These are phyloP conservation scores for Wakefieldia striispora DNA, from an alignment of 768 basidiomycete genomes.

Conservation along the genomic window DNA sequence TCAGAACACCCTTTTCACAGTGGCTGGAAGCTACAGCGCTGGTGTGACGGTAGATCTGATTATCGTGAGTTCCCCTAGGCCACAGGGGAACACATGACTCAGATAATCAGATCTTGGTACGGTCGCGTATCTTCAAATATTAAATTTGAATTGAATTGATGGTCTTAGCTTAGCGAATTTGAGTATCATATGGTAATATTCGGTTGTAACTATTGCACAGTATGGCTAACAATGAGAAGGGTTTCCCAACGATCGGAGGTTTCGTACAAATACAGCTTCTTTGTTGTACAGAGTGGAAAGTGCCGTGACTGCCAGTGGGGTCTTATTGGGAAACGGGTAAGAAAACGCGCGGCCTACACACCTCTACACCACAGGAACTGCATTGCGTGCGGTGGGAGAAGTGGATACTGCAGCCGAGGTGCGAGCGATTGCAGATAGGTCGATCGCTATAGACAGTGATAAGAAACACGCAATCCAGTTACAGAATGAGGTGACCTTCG, in stretches of 20 bases:
- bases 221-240: not conserved
- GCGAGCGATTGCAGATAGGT: conserved; percentile 79
- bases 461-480: not conserved
- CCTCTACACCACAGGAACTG: conserved; percentile 20
- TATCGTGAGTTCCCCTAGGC: no score
- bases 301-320: not conserved
- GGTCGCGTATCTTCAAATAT: no score
- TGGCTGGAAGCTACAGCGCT: no score
- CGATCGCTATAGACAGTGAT: conserved; percentile 34
- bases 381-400: conserved; percentile 39
- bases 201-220: conserved; percentile 7
- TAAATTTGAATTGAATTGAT: no score
- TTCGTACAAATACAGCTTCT: conserved; percentile 18
- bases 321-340: not conserved
- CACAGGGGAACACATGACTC: no score
- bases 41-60: no score
- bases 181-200: not conserved
- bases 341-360: conserved; percentile 1
- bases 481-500: conserved; percentile 37
- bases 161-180: no score
- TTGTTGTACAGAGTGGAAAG: not conserved
- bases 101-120: no score
- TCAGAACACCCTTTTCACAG: no score
- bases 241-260: not conserved
- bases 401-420: conserved; percentile 70